A percentile compares a stretch with the other conserved stretches of the same genome.
Conservation (phyloP, 2,329 filamentous ascomycete species). For the Diaporthe citrichinensis region DNA sequence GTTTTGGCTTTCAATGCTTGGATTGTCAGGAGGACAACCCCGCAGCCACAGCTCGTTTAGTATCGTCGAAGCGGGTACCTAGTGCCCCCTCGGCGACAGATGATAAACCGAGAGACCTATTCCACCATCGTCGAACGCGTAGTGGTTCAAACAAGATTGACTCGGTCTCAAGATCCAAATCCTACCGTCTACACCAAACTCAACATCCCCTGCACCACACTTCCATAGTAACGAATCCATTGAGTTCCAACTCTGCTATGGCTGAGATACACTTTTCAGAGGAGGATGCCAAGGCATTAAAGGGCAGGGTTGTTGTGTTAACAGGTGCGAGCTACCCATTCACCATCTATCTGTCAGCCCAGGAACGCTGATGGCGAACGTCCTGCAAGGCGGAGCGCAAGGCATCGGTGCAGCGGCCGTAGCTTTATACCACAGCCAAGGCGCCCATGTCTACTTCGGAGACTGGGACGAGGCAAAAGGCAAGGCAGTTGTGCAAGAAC, state of each 20-base stretch:
- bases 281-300: constrained; percentile 34
- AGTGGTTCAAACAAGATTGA: background rate
- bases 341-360: background rate
- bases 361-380: background rate
- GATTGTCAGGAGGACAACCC: constrained; percentile 26
- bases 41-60: constrained; percentile 22
- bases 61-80: background rate
- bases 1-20: constrained; percentile 24
- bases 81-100: background rate
- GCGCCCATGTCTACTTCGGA: constrained; percentile 48
- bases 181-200: background rate
- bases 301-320: constrained; percentile 44
- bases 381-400: constrained; percentile 45
- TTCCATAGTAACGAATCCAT: background rate
- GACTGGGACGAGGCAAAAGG: constrained; percentile 47
- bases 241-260: constrained; percentile 19
- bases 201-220: background rate
- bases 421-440: constrained; percentile 42
- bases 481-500: constrained; percentile 38
- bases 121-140: background rate
- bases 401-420: constrained; percentile 48
- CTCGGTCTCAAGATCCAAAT: background rate
- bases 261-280: constrained; percentile 41
- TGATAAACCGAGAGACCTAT: constrained; percentile 12
- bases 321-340: constrained; percentile 38